phyloP scores from a whole-genome alignment of 148 eudicot genomes.

The Chenopodium formosanum region DNA sequence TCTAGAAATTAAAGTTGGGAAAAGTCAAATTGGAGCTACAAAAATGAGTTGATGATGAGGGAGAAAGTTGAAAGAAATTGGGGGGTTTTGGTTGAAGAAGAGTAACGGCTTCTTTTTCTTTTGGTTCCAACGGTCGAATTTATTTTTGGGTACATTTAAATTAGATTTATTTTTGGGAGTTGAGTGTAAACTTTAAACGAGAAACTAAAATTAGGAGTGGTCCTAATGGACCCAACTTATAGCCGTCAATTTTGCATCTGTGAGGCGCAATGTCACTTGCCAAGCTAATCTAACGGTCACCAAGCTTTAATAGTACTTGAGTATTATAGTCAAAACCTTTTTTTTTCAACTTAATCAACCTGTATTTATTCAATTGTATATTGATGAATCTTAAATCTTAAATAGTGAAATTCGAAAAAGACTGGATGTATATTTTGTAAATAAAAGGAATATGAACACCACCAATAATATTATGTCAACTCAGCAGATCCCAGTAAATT shows the following conservation, averaged over 20 bases:
- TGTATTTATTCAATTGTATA: too few relatives aligned
- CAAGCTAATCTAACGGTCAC: not conserved
- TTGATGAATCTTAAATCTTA: too few relatives aligned
- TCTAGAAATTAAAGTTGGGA: slow-evolving; percentile 6
- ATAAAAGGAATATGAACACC: too few relatives aligned
- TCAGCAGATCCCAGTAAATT: too few relatives aligned
- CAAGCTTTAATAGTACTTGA: not conserved
- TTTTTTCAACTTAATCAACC: too few relatives aligned
- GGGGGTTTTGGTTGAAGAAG: slow-evolving; percentile 6
- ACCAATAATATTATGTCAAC: too few relatives aligned
- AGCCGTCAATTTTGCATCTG: slow-evolving; percentile 23
- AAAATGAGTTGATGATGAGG: not conserved
- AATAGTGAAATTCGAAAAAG: too few relatives aligned
- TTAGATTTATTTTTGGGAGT: slow-evolving; percentile 11
- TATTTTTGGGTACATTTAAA: too few relatives aligned
- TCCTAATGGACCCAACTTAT: not conserved
- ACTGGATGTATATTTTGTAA: too few relatives aligned
- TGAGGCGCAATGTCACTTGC: slow-evolving; percentile 8
- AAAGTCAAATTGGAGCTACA: slow-evolving; percentile 24
- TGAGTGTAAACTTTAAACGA: too few relatives aligned
- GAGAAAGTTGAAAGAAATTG: not conserved
- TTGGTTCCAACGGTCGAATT: slow-evolving; percentile 35
- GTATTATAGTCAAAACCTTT: too few relatives aligned
- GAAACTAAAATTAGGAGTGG: not conserved
- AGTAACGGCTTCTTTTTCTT: slow-evolving; percentile 28